phyloP scores from a whole-genome alignment of 106 monocot species.

The Xerophyta viscosa region DNA sequence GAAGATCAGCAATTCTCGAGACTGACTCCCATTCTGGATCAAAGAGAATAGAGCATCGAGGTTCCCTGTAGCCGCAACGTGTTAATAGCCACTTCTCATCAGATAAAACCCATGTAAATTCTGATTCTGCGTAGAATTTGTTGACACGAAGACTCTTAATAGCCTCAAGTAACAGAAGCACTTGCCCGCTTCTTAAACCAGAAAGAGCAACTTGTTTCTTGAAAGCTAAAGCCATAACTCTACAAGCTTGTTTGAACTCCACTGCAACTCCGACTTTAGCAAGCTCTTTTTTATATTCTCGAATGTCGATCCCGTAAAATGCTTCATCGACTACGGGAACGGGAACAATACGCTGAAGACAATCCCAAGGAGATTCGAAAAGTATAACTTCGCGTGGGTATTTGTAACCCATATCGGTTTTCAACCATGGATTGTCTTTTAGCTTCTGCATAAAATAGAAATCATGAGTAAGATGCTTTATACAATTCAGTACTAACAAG shows the following conservation, averaged over 20 bases:
- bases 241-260: neutral
- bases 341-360: neutral
- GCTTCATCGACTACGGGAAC: neutral
- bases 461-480: too few species aligned
- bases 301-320: neutral
- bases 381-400: neutral
- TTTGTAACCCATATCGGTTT: too few species aligned
- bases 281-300: neutral
- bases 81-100: neutral
- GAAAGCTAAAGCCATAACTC: neutral
- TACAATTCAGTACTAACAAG: too few species aligned
- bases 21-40: neutral
- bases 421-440: too few species aligned
- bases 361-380: neutral
- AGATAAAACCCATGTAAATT: neutral
- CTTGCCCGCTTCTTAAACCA: neutral
- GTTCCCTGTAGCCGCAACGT: neutral
- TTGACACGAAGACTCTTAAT: neutral
- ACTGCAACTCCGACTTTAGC: neutral
- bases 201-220: neutral
- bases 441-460: too few species aligned
- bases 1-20: neutral
- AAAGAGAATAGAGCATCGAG: neutral
- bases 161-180: neutral
- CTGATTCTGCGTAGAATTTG: neutral